phyloP scores from a whole-genome alignment of 1,284 basidiomycete genomes.

The Papiliotrema fonsecae region DNA sequence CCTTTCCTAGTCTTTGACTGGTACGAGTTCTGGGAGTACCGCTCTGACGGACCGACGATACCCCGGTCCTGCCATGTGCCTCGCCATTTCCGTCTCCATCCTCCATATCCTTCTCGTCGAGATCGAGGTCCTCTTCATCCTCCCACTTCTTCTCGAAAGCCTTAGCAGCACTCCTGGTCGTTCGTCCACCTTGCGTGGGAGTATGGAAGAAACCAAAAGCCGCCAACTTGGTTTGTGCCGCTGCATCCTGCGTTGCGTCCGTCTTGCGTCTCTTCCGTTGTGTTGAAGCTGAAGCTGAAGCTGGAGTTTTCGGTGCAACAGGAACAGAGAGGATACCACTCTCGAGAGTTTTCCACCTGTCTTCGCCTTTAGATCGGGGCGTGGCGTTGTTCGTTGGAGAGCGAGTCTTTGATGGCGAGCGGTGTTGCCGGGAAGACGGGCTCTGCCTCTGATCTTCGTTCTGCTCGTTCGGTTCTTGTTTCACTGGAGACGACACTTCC shows the following conservation, averaged over 20 bases:
- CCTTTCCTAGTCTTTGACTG: slow-evolving; percentile 9
- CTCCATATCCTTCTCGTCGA: slow-evolving; percentile 17
- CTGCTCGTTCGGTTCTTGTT: neutral
- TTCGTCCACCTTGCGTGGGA: no score
- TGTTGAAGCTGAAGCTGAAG: no score
- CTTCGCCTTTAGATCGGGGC: no score
- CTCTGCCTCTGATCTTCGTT: neutral
- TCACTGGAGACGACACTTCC: no score
- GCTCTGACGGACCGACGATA: no score
- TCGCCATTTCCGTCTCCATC: no score
- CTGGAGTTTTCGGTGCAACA: no score
- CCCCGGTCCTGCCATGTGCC: no score
- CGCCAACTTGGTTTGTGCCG: slow-evolving; percentile 28
- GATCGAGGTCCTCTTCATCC: slow-evolving; percentile 32
- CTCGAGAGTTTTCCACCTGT: slow-evolving; percentile 8
- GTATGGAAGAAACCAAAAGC: slow-evolving; percentile 31
- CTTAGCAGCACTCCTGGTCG: neutral
- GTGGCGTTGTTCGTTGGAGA: neutral
- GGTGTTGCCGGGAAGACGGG: neutral
- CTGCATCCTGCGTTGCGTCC: neutral
- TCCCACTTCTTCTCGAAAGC: slow-evolving; percentile 29
- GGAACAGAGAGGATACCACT: slow-evolving; percentile 11
- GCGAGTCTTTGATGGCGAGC: no score
- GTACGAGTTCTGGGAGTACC: no score
- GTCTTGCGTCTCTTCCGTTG: slow-evolving; percentile 5